Base-by-base conservation (phyloP, 1,284 basidiomycete genomes). In the Papiliotrema laurentii region DNA sequence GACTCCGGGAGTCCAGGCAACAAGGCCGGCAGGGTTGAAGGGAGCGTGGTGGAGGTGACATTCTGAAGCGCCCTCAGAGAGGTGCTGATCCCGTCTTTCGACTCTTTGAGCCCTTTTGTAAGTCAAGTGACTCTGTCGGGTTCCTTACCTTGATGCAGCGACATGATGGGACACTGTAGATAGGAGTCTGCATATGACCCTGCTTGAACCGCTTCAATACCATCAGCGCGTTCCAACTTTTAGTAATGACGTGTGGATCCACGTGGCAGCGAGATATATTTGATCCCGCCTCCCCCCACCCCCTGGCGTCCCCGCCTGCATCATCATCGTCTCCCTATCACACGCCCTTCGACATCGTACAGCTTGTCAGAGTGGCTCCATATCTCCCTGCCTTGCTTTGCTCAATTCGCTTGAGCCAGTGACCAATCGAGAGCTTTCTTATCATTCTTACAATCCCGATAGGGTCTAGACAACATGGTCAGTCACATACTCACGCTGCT, bases 1-100 rank as follows among this genome's bases (percentile, higher is more conserved):
- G 55, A 56, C 25, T 63, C 58, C 4, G 51, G 44, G 0, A 68
- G 59, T 4, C 60, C 61, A n/a, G 51, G 40, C 3, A 56, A 53
- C 10, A 61, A 35, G 2, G 56, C n/a, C n/a, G 59, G 49, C 4
- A 55, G 33, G n/a, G 26, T 27, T 10, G 45, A 36, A 2, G 48
- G 40, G 25, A 34, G 26, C 5, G 13, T 14, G 16, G 31, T 42
- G 38, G 48, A 31, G 14, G 27, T 13, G n/a, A 51, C 31, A 13
- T 44, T 11, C 5, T 26, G 22, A 4, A 48, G 14, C 2, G 47
- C 47, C 7, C 40, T 19, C 6, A 43, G n/a, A 27, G 45, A 47
- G 2, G 37, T 27, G 18, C 11, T 28, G 24, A 45, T n/a, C 22
- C 14, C 38, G 6, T 35, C 26, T 24, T 22, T 35, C 21, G 43